Evolutionary conservation across 2,329 filamentous ascomycete genomes (phyloP), one percentile per base, ranked within the genome.

Genomic region (Alternaria angustiovoidea): DNA sequence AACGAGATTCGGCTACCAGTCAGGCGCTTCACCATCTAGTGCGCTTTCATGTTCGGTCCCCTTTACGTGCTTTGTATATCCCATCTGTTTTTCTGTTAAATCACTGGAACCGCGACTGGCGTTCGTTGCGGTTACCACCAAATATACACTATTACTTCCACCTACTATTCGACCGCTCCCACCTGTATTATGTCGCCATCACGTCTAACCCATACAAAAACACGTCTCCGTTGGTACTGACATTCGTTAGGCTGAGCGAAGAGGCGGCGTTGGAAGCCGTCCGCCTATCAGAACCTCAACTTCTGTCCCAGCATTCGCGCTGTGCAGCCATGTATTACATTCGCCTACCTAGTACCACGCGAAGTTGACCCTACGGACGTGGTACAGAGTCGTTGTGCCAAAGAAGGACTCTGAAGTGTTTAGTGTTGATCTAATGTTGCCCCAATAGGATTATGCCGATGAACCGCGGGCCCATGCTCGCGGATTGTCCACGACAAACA

Each of bases 61-160:
- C 60, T 49, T 58, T 61, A 59, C 54, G 57, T 59, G 65, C 63
- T 67, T 63, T 77, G 73, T 77, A 77, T 71, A 77, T 72, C 74
- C 70, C 62, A 49, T 64, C 49, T 63, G 62, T 67, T 65, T 71
- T 71, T 53, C 57, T 66, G 65, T 66, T 69, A 55, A 55, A 69
- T 65, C 62, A 71, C 66, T 66, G 61, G 61, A 64, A 67, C 66
- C 68, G 49, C 65, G 51, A 63, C 54, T 59, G 65, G 64, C 64
- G 61, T 71, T 68, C 51, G 55, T 68, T 60, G 32, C 67, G 58
- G 67, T 61, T 51, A 60, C 62, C 57, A 54, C 59, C 58, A 64
- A 71, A 73, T 70, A 73, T 61, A 74, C 65, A 69, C 51, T 54
- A 61, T 65, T 57, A 49, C 52, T 54, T 56, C 24, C 44, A 39